Evolutionary conservation across 106 monocot genomes (phyloP).

Genomic region (Dendrobium huoshanense): DNA sequence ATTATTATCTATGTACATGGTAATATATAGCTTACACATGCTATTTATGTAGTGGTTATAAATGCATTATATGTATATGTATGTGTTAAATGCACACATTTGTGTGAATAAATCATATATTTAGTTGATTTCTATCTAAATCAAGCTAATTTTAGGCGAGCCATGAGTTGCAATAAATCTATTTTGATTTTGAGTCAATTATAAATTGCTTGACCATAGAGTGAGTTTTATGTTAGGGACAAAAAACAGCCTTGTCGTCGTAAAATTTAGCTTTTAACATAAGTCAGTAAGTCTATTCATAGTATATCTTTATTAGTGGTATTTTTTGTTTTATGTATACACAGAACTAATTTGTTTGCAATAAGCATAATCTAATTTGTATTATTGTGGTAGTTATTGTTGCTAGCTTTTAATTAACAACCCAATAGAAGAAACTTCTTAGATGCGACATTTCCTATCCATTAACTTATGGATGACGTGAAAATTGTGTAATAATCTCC

Average conservation of each 20-base stretch:
- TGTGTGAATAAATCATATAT: not conserved
- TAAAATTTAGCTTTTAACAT: not conserved
- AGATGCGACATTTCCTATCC: not conserved
- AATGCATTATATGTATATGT: not conserved
- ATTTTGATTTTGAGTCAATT: not conserved
- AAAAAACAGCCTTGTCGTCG: not conserved
- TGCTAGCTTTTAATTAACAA: not conserved
- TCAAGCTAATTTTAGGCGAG: not conserved
- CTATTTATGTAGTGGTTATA: not conserved
- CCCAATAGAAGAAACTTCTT: not conserved
- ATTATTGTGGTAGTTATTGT: not conserved
- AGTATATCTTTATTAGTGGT: not conserved
- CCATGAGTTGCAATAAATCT: not conserved
- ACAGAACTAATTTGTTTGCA: too few relatives aligned
- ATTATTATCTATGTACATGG: too few relatives aligned
- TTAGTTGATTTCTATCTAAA: not conserved
- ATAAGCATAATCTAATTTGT: not conserved
- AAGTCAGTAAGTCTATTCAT: not conserved
- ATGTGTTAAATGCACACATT: not conserved
- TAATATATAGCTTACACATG: too few relatives aligned
- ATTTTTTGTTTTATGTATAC: not conserved
- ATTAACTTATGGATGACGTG: not conserved
- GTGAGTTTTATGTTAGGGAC: not conserved
- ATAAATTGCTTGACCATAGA: not conserved
- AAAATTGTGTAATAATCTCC: not conserved